These are phyloP conservation scores for Trichoderma sp. DNA, from an alignment of 2,329 filamentous ascomycete genomes.

Conservation along the genomic window DNA sequence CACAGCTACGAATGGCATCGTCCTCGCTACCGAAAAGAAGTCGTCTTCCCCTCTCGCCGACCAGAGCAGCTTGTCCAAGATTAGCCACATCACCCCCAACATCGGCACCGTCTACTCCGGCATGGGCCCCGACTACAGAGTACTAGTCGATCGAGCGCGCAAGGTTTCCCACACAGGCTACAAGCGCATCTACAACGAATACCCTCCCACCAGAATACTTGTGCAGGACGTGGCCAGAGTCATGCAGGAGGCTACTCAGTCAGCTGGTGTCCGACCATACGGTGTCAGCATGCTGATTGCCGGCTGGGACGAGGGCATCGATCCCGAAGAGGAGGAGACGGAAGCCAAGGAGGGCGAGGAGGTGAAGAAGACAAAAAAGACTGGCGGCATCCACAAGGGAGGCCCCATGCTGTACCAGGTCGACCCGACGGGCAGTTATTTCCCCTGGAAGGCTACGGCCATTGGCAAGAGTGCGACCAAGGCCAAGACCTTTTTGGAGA, in stretches of 20 bases:
- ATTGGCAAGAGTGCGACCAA: conserved; percentile 98
- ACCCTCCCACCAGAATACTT: conserved; percentile 98
- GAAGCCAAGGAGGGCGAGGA: conserved; percentile 60
- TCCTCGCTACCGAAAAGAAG: conserved; percentile 99
- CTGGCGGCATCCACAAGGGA: conserved; percentile 90
- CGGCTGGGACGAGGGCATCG: conserved; percentile 95
- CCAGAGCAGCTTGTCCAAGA: conserved; percentile 90
- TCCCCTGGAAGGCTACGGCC: conserved; percentile 98
- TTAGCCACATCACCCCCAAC: conserved; percentile 96
- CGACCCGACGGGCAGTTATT: conserved; percentile 97
- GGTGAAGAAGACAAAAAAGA: conserved; percentile 78
- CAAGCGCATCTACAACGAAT: conserved; percentile 99
- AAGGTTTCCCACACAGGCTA: conserved; percentile 98
- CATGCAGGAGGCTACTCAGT: conserved; percentile 98
- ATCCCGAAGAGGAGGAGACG: conserved; percentile 73
- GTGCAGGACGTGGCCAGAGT: conserved; percentile 97
- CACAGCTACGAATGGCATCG: conserved; percentile 94
- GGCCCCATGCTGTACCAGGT: conserved; percentile 98
- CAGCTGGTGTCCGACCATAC: conserved; percentile 93
- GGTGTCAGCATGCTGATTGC: conserved; percentile 94
- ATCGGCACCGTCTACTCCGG: conserved; percentile 99
- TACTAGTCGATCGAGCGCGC: conserved; percentile 94
- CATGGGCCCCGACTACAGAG: conserved; percentile 98
- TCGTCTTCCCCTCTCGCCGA: conserved; percentile 97
- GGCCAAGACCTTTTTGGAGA: conserved; percentile 98